Evolutionary conservation across 2,329 filamentous ascomycete genomes (phyloP).

Genomic region (Fusarium burgessii): DNA sequence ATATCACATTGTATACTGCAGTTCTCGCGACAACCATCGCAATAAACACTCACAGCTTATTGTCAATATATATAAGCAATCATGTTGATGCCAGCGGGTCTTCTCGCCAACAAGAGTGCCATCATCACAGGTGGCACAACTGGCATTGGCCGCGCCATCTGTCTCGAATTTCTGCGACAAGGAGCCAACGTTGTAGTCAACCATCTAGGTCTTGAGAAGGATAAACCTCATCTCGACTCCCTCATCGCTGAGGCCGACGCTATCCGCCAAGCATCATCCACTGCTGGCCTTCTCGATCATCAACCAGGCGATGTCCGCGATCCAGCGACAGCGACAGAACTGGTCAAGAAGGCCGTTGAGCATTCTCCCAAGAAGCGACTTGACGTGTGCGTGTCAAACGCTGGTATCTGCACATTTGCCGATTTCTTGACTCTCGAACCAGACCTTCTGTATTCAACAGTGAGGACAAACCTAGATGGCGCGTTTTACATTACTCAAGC

Average conservation of each 20-base stretch:
- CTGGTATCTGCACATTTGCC: slow-evolving; percentile 88
- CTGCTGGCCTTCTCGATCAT: slow-evolving; percentile 69
- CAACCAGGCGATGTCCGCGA: slow-evolving; percentile 82
- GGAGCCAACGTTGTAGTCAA: slow-evolving; percentile 85
- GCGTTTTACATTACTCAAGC: slow-evolving; percentile 92
- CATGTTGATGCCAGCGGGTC: slow-evolving; percentile 60
- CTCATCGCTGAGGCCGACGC: slow-evolving; percentile 64
- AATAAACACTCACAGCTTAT: neutral
- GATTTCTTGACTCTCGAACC: slow-evolving; percentile 83
- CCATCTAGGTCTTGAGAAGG: slow-evolving; percentile 73
- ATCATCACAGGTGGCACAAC: slow-evolving; percentile 90
- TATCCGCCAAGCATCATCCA: slow-evolving; percentile 59
- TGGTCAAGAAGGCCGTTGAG: slow-evolving; percentile 75
- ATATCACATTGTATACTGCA: neutral
- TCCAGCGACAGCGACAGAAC: slow-evolving; percentile 74
- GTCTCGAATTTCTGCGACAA: slow-evolving; percentile 80
- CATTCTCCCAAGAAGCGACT: slow-evolving; percentile 63
- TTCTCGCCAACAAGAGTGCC: slow-evolving; percentile 81
- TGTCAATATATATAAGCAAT: slow-evolving; percentile 1
- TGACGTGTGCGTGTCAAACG: slow-evolving; percentile 88
- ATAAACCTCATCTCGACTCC: slow-evolving; percentile 64
- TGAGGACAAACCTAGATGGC: slow-evolving; percentile 85
- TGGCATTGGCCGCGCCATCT: slow-evolving; percentile 88
- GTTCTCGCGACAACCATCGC: neutral
- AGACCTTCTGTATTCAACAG: slow-evolving; percentile 76